Evolutionary conservation across 768 basidiomycete genomes (phyloP), one percentile per base, ranked within the genome.

Genomic region (Hygrophoropsis aurantiaca): DNA sequence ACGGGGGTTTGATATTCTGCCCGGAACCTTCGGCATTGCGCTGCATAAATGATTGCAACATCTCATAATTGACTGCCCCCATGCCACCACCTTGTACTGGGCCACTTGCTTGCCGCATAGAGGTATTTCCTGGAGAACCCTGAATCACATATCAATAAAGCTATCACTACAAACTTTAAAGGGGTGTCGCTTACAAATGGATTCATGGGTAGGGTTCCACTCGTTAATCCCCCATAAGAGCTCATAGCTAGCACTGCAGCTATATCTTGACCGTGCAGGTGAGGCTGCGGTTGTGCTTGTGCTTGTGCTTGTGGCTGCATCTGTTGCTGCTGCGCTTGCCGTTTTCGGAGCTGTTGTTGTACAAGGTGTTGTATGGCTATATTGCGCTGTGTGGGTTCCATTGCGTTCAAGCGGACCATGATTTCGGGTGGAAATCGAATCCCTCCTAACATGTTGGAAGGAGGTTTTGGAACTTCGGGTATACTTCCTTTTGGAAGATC

Each of bases 41-140:
- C 42, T 73, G 70, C 66, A 74, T 74, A 50, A 74, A 75, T 19
- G 74, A 75, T 58, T 74, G 73, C 55, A 75, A 23, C 70, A 75
- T 70, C 51, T 74, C 72, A 9, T 52, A 60, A 53, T 66, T 72
- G 43, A 74, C 57, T 2, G 58, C 58, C 16, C 61, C 55, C 46
- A 19, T 30, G 7, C 49, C 54, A 4, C 52, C 15, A 26, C 60
- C 59, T 24, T 68, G 65, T 45, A 58, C 43, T 35, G 58, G 61
- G 16, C 44, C 40, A 11, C 42, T 52, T 19, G 23, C 24, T 21
- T 55, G 52, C 19, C 40, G 49, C 40, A 57, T 40, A 4, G 44
- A 39, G 13, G 19, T 30, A 13, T 6, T 30, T 6, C 27, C 13
- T 13, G 27, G 27, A 30, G 27, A 30, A 30, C 27, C 27, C 27